phyloP scores from a whole-genome alignment of 2,329 filamentous ascomycete species.

The Curvularia verruculosa region DNA sequence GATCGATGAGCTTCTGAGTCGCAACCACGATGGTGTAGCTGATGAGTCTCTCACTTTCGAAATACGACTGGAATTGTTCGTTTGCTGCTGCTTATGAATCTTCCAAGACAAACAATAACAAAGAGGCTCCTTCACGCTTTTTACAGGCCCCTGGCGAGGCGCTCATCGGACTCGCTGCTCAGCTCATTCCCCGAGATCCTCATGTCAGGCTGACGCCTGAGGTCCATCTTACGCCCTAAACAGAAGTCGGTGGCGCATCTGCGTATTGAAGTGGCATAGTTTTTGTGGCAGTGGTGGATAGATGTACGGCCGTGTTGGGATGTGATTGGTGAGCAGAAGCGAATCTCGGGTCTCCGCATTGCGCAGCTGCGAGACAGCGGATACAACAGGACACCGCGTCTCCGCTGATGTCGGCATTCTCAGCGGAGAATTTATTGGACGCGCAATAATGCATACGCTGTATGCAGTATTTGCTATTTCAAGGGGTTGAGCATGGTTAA shows the following conservation, averaged over 20 bases:
- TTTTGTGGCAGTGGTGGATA: not conserved
- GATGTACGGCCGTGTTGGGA: not conserved
- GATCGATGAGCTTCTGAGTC: not conserved
- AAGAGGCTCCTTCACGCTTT: not conserved
- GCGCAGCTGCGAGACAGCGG: not conserved
- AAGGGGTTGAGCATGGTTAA: not conserved
- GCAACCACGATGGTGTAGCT: not conserved
- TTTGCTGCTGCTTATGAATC: no score
- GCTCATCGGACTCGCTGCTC: not conserved
- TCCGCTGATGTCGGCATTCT: not conserved
- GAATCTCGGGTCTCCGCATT: slow-evolving; percentile 5
- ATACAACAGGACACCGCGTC: not conserved
- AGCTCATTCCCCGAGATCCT: slow-evolving; percentile 2
- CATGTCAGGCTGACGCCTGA: not conserved
- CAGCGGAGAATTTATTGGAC: not conserved
- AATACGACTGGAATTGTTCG: no score
- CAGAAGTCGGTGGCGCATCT: not conserved
- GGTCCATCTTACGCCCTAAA: not conserved
- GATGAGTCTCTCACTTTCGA: no score
- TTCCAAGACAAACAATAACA: not conserved
- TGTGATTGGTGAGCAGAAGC: not conserved
- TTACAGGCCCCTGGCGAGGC: not conserved
- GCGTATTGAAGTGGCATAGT: not conserved
- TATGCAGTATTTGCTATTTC: not conserved
- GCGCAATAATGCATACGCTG: not conserved